Evolutionary conservation across 108 stramenopile genomes (phyloP), one percentile per base, ranked within the genome.

Genomic region (Ochromonas danica): DNA sequence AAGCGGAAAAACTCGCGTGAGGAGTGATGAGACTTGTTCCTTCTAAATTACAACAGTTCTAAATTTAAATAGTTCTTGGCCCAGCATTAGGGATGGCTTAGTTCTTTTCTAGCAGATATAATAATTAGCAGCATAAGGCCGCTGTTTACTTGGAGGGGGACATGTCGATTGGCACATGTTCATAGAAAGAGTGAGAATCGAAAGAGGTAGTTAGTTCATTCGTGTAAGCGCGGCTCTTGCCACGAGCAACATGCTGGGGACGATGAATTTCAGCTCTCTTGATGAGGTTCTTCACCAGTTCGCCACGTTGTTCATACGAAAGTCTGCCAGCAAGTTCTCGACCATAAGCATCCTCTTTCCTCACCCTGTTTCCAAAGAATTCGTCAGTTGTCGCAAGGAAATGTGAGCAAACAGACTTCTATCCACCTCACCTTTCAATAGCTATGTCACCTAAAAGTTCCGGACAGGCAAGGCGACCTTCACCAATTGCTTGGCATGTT

Each of bases 401-500:
- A 6, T 51, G 22, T 51, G 45, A 51, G 6, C 22, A 51, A 14
- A 51, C 22, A 14, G 22, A 14, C 45, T 51, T 51, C 45, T 51
- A 6, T 51, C 22, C 45, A 14, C 45, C 83, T 28, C 39, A 81
- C 83, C 81, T 85, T 77, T 6, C 39, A 31, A 1, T 51, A 25
- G 14, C 36, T 1, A 25, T 41, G 40, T 25, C 38, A 10, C 82
- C 82, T 0, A 83, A 77, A 10, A 83, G 71, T 61, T 79, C 78
- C 10, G 82, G 82, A 27, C 39, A 35, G 25, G 63, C 33, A 35
- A 25, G n/a, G 0, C 10, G n/a, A 42, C 79, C 79, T 3, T 0
- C 42, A 39, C 85, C 85, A 1, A 86, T 80, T 3, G 65, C 85
- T 39, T 67, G 65, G 82, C 85, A 85, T 1, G 81, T 72, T 0